Base-by-base conservation (phyloP, 2,329 filamentous ascomycete species). In the Calonectria crousiana region DNA sequence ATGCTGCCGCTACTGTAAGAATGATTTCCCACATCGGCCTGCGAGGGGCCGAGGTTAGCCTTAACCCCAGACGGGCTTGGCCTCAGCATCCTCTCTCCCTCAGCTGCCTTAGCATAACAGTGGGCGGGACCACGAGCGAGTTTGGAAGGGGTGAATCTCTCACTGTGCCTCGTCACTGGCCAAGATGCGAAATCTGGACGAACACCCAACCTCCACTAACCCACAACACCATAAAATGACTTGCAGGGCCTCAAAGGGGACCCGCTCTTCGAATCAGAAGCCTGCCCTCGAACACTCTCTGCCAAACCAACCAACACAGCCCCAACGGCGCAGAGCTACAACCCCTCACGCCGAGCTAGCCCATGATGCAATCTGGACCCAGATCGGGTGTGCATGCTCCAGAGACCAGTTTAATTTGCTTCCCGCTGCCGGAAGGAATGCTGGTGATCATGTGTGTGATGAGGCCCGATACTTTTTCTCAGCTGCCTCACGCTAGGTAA, bases 211-310 rank as follows among this genome's bases (percentile, higher is more conserved):
- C 66, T 74, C 60, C 34, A 56, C 34, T 66, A 76, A 60, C 69
- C 67, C 67, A 62, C 70, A 74, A 67, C 41, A 66, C 71, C 64
- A 76, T 52, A 49, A 47, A 79, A 79, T 79, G 78, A 78, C 78
- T 77, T 79, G 78, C 78, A 79, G 75, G 20, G n/a, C 34, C 34
- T 8, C 13, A 9, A 18, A 14, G 38, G 13, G 38, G 41, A 8
- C 20, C 41, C 41, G 41, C 41, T 47, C 41, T 60, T 60, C 56
- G 34, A 60, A 60, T 28, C 34, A 41, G 56, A 47, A n/a, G 56
- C 10, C 56, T 16, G 32, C 32, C 52, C 34, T 41, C 38, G 34
- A 60, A 38, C 56, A 26, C 23, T 60, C 41, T 47, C 41, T 47
- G 20, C 41, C 18, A 47, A 26, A 53, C 26, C 66, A 47, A 23